These are phyloP conservation scores for Zygnema cylindricum DNA, from an alignment of 139 green algal species.

Conservation along the genomic window DNA sequence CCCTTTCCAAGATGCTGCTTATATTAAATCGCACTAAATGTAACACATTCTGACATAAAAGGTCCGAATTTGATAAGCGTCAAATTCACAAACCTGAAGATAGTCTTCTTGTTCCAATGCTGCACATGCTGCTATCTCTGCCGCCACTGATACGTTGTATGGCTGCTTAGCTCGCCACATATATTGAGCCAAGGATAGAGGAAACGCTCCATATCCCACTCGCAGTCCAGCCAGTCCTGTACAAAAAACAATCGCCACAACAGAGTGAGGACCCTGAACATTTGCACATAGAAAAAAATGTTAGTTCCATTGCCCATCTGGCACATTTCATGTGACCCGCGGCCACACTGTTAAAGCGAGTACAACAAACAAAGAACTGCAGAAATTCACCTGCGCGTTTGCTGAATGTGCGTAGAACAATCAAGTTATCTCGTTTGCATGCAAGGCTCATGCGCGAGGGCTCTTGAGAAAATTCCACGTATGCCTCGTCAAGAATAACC, in stretches of 20 bases:
- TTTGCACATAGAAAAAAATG: too few relatives aligned
- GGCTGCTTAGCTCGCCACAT: constrained; percentile 98
- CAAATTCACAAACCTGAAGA: constrained; percentile 68
- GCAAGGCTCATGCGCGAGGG: constrained; percentile 80
- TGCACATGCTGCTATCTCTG: constrained; percentile 83
- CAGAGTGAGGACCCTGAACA: too few relatives aligned
- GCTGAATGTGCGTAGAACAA: constrained; percentile 97
- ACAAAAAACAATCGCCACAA: too few relatives aligned
- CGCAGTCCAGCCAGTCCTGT: constrained; percentile 78
- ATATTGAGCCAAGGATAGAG: constrained; percentile 77
- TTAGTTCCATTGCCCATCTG: too few relatives aligned
- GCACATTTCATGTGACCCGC: too few relatives aligned
- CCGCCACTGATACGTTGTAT: constrained; percentile 97
- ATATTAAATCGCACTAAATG: constrained; percentile 4
- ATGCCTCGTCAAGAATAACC: constrained; percentile 98
- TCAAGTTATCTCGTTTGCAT: constrained; percentile 81
- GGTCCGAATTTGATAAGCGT: too few relatives aligned
- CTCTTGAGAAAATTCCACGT: constrained; percentile 93
- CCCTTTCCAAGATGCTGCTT: constrained; percentile 5
- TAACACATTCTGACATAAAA: too few relatives aligned
- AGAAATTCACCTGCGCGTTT: constrained; percentile 76
- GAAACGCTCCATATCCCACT: constrained; percentile 70
- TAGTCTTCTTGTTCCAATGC: constrained; percentile 81
- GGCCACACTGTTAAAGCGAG: too few relatives aligned
- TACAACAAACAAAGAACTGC: neutral